Conservation (phyloP, 1,139 yeast genomes). For the Magnusiomyces paraingens region DNA sequence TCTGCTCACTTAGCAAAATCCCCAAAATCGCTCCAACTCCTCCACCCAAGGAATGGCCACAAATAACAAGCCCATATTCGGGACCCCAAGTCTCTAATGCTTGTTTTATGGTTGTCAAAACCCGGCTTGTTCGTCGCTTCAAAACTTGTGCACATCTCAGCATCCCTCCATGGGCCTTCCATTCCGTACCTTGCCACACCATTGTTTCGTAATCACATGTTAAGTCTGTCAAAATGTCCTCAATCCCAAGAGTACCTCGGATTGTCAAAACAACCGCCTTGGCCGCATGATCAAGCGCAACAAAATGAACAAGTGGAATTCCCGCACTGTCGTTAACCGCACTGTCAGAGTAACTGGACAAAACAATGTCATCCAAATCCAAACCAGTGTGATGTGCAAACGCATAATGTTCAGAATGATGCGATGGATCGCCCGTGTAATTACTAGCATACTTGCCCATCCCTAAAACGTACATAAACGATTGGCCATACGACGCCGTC, state of each 20-base stretch:
- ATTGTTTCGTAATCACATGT: slow-evolving; percentile 31
- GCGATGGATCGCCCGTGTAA: slow-evolving; percentile 18
- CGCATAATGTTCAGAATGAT: slow-evolving; percentile 32
- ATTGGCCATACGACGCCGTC: slow-evolving; percentile 34
- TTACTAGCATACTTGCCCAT: slow-evolving; percentile 24
- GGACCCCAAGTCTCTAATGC: slow-evolving; percentile 27
- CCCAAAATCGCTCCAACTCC: slow-evolving; percentile 34
- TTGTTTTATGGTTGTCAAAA: slow-evolving; percentile 25
- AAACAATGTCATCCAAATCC: slow-evolving; percentile 29
- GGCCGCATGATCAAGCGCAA: slow-evolving; percentile 31
- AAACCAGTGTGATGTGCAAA: slow-evolving; percentile 32
- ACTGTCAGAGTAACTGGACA: slow-evolving; percentile 29
- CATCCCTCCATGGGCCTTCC: slow-evolving; percentile 35
- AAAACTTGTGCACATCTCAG: slow-evolving; percentile 29
- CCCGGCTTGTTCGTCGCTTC: slow-evolving; percentile 23
- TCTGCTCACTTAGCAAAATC: slow-evolving; percentile 27
- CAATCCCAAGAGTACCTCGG: slow-evolving; percentile 34
- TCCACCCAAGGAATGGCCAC: slow-evolving; percentile 36
- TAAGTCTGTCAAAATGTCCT: slow-evolving; percentile 33
- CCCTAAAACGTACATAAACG: slow-evolving; percentile 33
- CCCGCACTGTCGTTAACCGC: slow-evolving; percentile 27
- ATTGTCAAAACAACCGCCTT: slow-evolving; percentile 32
- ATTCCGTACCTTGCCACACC: slow-evolving; percentile 27
- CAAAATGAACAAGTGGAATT: slow-evolving; percentile 32
- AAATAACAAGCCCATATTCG: slow-evolving; percentile 31